Evolutionary conservation across 345 rosid species (phyloP), one percentile per base, ranked within the genome.

Genomic region (Mallotus nudiflorus): DNA sequence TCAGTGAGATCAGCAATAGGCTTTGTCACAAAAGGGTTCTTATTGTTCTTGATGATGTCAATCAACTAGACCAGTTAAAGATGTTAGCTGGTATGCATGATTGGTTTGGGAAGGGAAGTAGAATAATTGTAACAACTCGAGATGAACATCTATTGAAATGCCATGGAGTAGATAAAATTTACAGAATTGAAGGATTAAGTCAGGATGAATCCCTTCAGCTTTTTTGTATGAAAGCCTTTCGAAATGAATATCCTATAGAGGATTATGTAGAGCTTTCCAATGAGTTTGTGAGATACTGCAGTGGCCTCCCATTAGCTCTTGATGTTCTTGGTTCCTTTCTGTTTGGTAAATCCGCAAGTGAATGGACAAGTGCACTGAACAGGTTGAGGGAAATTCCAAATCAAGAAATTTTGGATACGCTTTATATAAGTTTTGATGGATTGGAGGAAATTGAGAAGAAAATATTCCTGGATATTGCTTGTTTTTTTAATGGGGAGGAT

Each of bases 261-360:
- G 65, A 69, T 18, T 69, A 42, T 69, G 9, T 44, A 5, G 56
- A 69, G 29, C 39, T 69, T 2, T 42, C 27, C 20, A 27, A 44
- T 20, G 16, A 4, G 15, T 40, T 59, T 27, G 56, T 69, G 12
- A 28, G 22, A 13, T 68, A 68, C 27, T 49, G 52, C 29, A 27
- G 57, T 55, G 72, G 72, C 24, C 64, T 68, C 27, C 72, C 72
- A n/a, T 58, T 68, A 55, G 65, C 72, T 40, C 72, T 68, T 27
- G 72, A 55, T 42, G 64, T 68, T 68, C 18, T 68, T 39, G 72
- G 72, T 44, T 68, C 64, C 18, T 55, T 52, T 16, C 33, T 66
- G 59, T 66, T 52, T 49, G 46, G 37, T 22, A 66, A 66, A 37
- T 49, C 57, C 9, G 2, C 33, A 29, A 4, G 51, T 50, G 69